These are phyloP conservation scores for Coccomyxa sp. DNA, from an alignment of 139 green algal species.

Conservation along the genomic window DNA sequence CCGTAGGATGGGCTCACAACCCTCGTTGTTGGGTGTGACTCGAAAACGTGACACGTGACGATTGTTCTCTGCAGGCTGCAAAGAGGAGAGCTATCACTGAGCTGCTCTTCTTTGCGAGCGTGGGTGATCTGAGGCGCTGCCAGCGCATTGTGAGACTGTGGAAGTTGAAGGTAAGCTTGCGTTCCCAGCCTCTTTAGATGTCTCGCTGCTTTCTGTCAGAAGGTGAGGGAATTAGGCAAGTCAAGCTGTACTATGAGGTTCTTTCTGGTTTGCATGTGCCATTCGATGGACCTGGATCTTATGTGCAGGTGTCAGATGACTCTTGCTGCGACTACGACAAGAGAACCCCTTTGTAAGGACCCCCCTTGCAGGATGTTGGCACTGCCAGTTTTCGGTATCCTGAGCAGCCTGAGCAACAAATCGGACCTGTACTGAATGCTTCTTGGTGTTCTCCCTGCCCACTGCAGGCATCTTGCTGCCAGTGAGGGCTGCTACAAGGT, in stretches of 20 bases:
- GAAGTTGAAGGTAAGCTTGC: conserved; percentile 52
- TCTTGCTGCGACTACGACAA: conserved; percentile 81
- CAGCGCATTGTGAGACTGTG: conserved; percentile 67
- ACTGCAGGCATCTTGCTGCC: conserved; percentile 69
- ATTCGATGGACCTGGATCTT: neutral
- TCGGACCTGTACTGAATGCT: neutral
- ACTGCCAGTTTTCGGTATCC: neutral
- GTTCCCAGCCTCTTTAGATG: too few relatives aligned
- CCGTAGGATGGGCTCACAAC: too few relatives aligned
- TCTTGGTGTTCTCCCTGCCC: neutral
- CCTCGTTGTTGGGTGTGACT: neutral
- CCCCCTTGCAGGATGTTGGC: too few relatives aligned
- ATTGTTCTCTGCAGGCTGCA: neutral
- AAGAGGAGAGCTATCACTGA: conserved; percentile 59
- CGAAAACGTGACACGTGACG: neutral
- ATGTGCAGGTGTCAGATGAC: conserved; percentile 53
- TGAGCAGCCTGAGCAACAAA: neutral
- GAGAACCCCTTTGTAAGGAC: conserved; percentile 72
- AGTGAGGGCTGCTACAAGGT: conserved; percentile 72
- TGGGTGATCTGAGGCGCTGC: conserved; percentile 69
- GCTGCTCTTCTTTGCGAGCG: conserved; percentile 83
- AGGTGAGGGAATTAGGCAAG: too few relatives aligned
- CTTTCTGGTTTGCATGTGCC: too few relatives aligned
- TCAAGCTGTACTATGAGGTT: too few relatives aligned
- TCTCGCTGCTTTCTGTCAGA: too few relatives aligned